Percentiles rank a stretch among this genome's conserved stretches.
phyloP scores from a whole-genome alignment of 768 basidiomycete species.

The Boletus subparvulus region DNA sequence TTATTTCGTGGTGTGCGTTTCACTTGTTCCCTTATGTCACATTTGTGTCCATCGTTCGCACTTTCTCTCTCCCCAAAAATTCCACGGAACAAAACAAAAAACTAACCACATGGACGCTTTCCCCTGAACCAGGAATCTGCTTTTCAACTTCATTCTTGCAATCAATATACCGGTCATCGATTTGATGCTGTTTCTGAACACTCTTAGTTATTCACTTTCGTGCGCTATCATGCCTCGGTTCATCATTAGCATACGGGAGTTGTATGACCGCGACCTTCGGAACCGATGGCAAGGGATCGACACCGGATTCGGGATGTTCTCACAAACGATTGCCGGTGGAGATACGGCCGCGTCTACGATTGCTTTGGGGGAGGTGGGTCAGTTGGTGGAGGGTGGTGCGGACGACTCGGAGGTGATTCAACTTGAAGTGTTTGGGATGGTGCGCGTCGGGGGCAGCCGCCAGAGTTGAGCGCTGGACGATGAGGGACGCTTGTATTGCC shows the following conservation, averaged over 20 bases:
- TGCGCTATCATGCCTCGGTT: slow-evolving; percentile 14
- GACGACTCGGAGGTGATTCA: not conserved
- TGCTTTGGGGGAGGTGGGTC: not conserved
- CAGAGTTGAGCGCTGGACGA: not conserved
- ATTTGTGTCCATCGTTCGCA: too few species aligned
- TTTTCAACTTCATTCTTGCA: slow-evolving; percentile 2
- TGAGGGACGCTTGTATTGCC: not conserved
- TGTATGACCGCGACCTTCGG: not conserved
- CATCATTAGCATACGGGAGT: slow-evolving; percentile 14
- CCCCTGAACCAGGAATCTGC: not conserved
- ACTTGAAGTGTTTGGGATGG: not conserved
- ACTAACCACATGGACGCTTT: not conserved
- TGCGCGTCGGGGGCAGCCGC: too few species aligned
- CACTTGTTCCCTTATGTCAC: not conserved
- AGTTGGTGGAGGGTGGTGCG: not conserved
- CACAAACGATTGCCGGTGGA: not conserved
- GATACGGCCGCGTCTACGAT: not conserved
- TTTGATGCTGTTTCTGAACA: not conserved
- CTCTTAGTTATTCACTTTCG: not conserved
- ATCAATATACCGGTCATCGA: not conserved
- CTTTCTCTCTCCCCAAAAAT: not conserved
- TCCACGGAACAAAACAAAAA: not conserved
- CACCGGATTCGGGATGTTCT: slow-evolving; percentile 6
- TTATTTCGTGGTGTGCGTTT: slow-evolving; percentile 14
- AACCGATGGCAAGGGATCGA: slow-evolving; percentile 5